Percentiles rank a stretch among this genome's conserved stretches.
Conservation (phyloP, 305 asterid species). For the Salvia sclarea region DNA sequence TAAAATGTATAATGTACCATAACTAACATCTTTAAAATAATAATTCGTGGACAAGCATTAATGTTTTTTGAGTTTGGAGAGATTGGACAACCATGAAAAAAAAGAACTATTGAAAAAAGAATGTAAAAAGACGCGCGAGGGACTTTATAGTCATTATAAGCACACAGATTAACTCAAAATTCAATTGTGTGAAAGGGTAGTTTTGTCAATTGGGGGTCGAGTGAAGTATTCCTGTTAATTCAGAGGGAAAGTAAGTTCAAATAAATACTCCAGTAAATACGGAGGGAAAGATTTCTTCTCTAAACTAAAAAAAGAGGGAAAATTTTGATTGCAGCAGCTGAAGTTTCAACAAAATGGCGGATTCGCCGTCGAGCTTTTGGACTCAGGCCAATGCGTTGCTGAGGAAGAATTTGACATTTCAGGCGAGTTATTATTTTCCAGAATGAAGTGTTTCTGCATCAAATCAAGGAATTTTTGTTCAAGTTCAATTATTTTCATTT, state of each 20-base stretch:
- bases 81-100: too few species aligned
- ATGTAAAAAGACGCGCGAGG: constrained; percentile 25
- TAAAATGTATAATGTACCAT: neutral
- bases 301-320: too few species aligned
- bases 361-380: constrained; percentile 65
- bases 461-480: neutral
- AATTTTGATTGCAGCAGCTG: neutral
- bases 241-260: constrained; percentile 5
- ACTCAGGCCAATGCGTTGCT: constrained; percentile 96
- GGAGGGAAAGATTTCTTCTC: too few species aligned
- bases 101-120: neutral
- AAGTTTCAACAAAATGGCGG: constrained; percentile 49
- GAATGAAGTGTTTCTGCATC: neutral
- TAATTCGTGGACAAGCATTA: neutral
- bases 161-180: constrained; percentile 25
- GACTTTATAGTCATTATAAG: constrained; percentile 38
- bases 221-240: neutral
- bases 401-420: constrained; percentile 83
- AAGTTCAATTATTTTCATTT: neutral
- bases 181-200: constrained; percentile 26
- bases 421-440: constrained; percentile 39
- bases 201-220: constrained; percentile 20
- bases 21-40: too few species aligned
- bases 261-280: neutral
- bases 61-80: too few species aligned